Evolutionary conservation across 805 yeast genomes (phyloP).

Genomic region (Ogataea zsoltii): DNA sequence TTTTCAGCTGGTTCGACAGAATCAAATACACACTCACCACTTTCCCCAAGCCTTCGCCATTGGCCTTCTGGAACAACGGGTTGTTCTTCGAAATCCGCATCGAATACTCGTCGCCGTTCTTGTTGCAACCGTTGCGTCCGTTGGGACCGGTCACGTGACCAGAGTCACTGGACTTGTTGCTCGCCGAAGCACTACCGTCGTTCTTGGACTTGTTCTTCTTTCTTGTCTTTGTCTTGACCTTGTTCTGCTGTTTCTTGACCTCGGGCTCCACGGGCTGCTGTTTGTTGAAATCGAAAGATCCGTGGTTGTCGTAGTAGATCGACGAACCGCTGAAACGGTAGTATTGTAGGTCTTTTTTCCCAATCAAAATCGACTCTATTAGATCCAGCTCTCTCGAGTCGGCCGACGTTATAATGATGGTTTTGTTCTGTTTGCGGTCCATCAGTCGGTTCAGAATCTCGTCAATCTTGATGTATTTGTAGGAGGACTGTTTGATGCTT

Average conservation of each 20-base stretch:
- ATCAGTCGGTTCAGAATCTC: constrained; percentile 42
- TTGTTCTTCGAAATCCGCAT: constrained; percentile 34
- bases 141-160: not conserved
- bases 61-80: constrained; percentile 21
- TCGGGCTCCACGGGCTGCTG: constrained; percentile 14
- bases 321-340: constrained; percentile 68
- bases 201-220: constrained; percentile 1
- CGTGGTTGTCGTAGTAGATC: constrained; percentile 39
- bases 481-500: constrained; percentile 52
- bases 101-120: constrained; percentile 32
- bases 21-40: constrained; percentile 42
- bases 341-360: constrained; percentile 59
- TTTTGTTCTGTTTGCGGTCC: constrained; percentile 23
- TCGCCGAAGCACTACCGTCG: not conserved
- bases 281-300: constrained; percentile 31
- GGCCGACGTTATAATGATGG: constrained; percentile 53
- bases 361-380: constrained; percentile 76
- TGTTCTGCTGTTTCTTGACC: not conserved
- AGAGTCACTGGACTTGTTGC: not conserved
- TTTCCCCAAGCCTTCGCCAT: constrained; percentile 20
- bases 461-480: constrained; percentile 59
- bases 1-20: constrained; percentile 45
- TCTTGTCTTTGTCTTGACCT: constrained; percentile 4
- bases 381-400: constrained; percentile 72
- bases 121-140: not conserved